Base-by-base conservation (phyloP, 306 rosid genomes). In the Malus sylvestris region DNA sequence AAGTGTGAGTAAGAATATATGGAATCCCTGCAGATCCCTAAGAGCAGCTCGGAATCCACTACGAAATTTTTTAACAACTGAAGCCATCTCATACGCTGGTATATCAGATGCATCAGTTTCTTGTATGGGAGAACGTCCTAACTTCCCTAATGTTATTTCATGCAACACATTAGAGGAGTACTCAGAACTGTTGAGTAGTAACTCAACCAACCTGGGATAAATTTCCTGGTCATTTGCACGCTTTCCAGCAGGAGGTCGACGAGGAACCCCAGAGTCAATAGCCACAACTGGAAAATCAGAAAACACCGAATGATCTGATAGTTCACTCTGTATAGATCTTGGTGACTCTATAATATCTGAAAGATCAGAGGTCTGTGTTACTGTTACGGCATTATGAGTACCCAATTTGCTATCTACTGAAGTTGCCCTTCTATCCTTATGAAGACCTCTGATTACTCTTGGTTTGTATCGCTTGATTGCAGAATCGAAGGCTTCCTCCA, bases 231-330 rank as follows among this genome's bases (percentile, higher is more conserved):
- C 99, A 81, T 90, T 85, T 84, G 93, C 84, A 59, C 97, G 99
- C 81, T 92, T 95, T 76, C 97, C 99, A 27, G 91, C 96, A 53
- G 99, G 97, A 44, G 99, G 99, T 16, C 97, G 84, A 73, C 97
- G 99, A 76, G 99, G 99, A 81, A 95, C 99, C 67, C 92, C 90
- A 7, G 97, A 93, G 73, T 93, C 99, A 81, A 95, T 92, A 80
- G 97, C 99, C 87, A 91, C 87, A 75, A 91, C 81, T 78, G 82
- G 86, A 33, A 86, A 81, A 80, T 92, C 97, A 40, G 84, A 80
- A 75, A 74, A 76, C 44, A 55, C 10, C 20, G 71, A 68, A 74
- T 81, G 87, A 76, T 72, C 85, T 10, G 91, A 95, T 51, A 76
- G 49, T 75, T 78, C 88, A 79, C 88, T 87, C 79, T 25, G 77